Evolutionary conservation across 2,329 filamentous ascomycete species (phyloP).

Genomic region (Cercospora sp.): DNA sequence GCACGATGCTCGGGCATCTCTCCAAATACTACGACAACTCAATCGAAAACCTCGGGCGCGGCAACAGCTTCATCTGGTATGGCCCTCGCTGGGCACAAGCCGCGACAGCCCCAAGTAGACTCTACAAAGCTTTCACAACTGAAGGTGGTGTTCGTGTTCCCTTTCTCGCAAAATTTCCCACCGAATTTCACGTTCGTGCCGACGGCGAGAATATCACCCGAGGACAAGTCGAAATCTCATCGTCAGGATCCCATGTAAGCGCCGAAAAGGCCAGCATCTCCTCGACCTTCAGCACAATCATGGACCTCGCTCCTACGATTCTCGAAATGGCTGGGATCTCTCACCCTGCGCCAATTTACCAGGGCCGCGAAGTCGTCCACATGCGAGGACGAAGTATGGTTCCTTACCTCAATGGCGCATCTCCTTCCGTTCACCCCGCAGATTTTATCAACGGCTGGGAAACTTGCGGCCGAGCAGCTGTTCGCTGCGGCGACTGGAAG

Average conservation of each 20-base stretch:
- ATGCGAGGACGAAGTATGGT: conserved; percentile 55
- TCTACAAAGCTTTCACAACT: conserved; percentile 51
- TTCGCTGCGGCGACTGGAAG: conserved; percentile 59
- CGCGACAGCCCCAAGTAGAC: conserved; percentile 52
- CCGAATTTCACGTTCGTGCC: conserved; percentile 19
- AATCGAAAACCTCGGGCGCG: conserved; percentile 59
- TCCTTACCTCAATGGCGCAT: conserved; percentile 41
- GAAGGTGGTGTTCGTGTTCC: conserved; percentile 56
- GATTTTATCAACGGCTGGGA: conserved; percentile 60
- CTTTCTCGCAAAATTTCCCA: conserved; percentile 48
- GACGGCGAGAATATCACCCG: conserved; percentile 40
- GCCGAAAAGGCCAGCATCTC: conserved; percentile 44
- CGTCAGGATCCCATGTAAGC: conserved; percentile 29
- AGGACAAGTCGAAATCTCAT: conserved; percentile 48
- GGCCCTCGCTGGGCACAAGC: conserved; percentile 59
- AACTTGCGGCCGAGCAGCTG: conserved; percentile 55
- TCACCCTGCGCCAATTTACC: conserved; percentile 57
- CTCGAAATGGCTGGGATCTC: conserved; percentile 51
- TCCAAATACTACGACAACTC: conserved; percentile 60
- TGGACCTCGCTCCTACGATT: conserved; percentile 47
- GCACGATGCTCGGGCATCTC: conserved; percentile 55
- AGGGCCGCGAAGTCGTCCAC: conserved; percentile 52
- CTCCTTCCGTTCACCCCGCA: conserved; percentile 49
- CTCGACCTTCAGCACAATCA: conserved; percentile 52
- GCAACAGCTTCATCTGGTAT: conserved; percentile 61